Evolutionary conservation across 2,329 filamentous ascomycete species (phyloP).

Genomic region (Penicillium occitanis): DNA sequence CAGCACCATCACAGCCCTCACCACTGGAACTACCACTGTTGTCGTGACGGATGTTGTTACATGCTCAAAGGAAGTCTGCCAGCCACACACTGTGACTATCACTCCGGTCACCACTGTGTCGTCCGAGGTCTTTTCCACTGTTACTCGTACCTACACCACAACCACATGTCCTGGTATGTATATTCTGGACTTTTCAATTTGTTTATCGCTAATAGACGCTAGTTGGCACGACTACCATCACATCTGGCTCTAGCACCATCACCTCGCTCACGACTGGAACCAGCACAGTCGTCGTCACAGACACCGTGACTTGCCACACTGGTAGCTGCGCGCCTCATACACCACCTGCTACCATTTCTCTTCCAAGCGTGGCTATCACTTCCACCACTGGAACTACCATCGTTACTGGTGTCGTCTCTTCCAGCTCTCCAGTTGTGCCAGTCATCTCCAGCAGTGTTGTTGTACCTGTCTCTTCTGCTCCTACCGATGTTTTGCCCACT

Average conservation of each 20-base stretch:
- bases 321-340: conserved; percentile 16
- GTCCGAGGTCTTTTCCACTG: conserved; percentile 9
- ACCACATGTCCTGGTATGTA: conserved; percentile 22
- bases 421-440: not conserved
- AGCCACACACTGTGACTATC: conserved; percentile 13
- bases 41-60: conserved; percentile 17
- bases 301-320: conserved; percentile 21
- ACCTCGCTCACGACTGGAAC: conserved; percentile 19
- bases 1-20: conserved; percentile 16
- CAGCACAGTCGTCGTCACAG: conserved; percentile 13
- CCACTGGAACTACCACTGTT: conserved; percentile 16
- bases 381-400: not conserved
- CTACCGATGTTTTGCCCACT: not conserved
- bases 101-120: conserved; percentile 9
- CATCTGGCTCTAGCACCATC: conserved; percentile 16
- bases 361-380: conserved; percentile 1
- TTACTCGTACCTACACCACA: conserved; percentile 21
- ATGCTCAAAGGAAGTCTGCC: conserved; percentile 17
- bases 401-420: not conserved
- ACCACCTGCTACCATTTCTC: not conserved
- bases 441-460: not conserved
- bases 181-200: not conserved
- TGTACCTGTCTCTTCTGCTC: not conserved
- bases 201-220: not conserved
- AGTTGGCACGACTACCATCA: conserved; percentile 20